Base-by-base conservation (phyloP, 371 early-diverging fungal species). In the Hamiltosporidium tvaerminnensis region DNA sequence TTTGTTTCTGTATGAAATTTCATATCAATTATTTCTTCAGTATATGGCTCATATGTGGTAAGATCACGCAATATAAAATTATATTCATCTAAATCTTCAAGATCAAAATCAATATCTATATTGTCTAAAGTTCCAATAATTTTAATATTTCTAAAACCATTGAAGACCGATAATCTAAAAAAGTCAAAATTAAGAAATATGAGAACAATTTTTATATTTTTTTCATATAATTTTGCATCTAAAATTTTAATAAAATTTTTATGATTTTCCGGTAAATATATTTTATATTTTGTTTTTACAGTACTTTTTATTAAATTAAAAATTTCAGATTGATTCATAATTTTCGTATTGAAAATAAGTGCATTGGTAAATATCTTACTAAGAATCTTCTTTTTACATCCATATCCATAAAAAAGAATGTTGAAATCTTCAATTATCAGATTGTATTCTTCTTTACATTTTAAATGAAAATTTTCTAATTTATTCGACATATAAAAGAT, bases 361-460 rank as follows among this genome's bases (percentile, higher is more conserved):
- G 69, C 62, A 5, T 66, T 50, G 33, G 76, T 72, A 63, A 75
- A 75, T 47, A 75, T 59, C 35, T 62, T 50, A 2, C 33, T 44
- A 3, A 75, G 58, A 30, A 72, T 49, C 1, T 62, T 38, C 47
- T 50, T 61, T 62, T 75, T 75, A 33, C 57, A 63, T 30, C 76
- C 76, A 59, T 72, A 75, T 32, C 76, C 76, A 52, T 72, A 75
- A 53, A 71, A 72, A 16, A 75, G 38, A 31, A 75, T 49, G 53
- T 75, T 75, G 57, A 70, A 75, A 16, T 52, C 16, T 36, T 55
- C 37, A 48, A 70, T 14, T n/a, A 72, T 31, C 36, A 44, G 50
- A 53, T 53, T 63, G 41, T 53, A 47, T 60, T 74, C 71, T 52
- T 63, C 38, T 48, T 48, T 59, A 37, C 66, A 69, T 14, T n/a